These are phyloP conservation scores for Verticillium dahliae DNA, from an alignment of 2,329 filamentous ascomycete species.

Conservation along the genomic window DNA sequence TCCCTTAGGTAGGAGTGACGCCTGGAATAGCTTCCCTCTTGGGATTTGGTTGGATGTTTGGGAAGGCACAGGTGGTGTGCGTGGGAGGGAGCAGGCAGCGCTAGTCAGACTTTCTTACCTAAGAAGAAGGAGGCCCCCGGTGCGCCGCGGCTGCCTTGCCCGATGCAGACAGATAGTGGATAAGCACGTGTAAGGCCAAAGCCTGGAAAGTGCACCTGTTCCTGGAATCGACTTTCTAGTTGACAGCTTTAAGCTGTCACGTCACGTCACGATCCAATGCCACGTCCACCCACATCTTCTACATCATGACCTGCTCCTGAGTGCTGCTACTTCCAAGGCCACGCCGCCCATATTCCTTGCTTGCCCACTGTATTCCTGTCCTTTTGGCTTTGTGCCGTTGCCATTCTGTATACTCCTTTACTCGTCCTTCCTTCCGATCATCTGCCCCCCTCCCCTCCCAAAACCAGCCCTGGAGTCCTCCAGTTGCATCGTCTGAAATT, in stretches of 20 bases:
- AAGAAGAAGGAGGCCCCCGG: too few relatives aligned
- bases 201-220: neutral
- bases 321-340: neutral
- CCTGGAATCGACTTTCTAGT: neutral
- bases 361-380: neutral
- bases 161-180: too few relatives aligned
- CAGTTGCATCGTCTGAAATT: neutral
- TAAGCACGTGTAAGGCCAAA: neutral
- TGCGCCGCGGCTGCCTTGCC: too few relatives aligned
- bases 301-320: neutral
- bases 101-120: too few relatives aligned
- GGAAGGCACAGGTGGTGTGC: too few relatives aligned
- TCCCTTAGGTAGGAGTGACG: too few relatives aligned
- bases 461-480: neutral
- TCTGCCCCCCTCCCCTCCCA: neutral
- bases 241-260: neutral
- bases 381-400: neutral
- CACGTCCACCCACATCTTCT: neutral
- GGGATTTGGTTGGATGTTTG: too few relatives aligned
- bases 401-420: slow-evolving; percentile 1
- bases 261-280: neutral
- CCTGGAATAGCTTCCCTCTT: too few relatives aligned
- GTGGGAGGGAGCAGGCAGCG: too few relatives aligned
- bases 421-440: neutral
- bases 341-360: neutral